Evolutionary conservation across 2,329 filamentous ascomycete genomes (phyloP).

Genomic region (Hypoxylon sp.): DNA sequence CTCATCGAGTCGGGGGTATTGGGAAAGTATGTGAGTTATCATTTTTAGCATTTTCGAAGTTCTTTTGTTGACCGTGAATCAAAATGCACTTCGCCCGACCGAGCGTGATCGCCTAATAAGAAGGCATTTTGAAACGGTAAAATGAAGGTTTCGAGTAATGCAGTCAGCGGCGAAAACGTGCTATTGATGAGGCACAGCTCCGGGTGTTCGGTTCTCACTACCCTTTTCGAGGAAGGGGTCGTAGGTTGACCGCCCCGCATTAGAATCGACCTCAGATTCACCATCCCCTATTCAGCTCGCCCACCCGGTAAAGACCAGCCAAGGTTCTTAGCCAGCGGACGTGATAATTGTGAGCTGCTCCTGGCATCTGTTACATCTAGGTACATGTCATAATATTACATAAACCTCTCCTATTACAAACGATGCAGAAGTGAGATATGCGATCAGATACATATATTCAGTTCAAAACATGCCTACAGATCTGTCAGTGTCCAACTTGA

Average conservation of each 20-base stretch:
- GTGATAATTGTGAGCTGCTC: too few relatives aligned
- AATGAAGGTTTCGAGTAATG: not conserved
- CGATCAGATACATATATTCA: too few relatives aligned
- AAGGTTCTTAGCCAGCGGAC: not conserved
- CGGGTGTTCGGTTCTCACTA: not conserved
- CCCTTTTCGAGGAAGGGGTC: not conserved
- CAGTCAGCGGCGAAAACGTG: not conserved
- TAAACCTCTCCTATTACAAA: too few relatives aligned
- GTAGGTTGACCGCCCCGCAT: not conserved
- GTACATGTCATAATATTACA: not conserved
- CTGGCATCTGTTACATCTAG: too few relatives aligned
- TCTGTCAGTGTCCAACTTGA: too few relatives aligned
- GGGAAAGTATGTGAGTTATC: slow-evolving; percentile 2
- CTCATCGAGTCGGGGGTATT: slow-evolving; percentile 25
- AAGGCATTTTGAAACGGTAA: not conserved
- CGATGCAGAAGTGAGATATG: too few relatives aligned
- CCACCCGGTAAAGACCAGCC: not conserved
- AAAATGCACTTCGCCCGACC: not conserved
- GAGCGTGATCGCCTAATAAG: not conserved
- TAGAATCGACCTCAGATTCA: not conserved
- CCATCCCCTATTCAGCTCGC: not conserved
- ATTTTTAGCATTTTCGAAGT: slow-evolving; percentile 13
- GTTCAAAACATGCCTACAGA: too few relatives aligned
- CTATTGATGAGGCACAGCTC: not conserved
- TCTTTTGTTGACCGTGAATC: not conserved